Conservation (phyloP, 768 basidiomycete species). For the Strobilomyces echinocephalus region DNA sequence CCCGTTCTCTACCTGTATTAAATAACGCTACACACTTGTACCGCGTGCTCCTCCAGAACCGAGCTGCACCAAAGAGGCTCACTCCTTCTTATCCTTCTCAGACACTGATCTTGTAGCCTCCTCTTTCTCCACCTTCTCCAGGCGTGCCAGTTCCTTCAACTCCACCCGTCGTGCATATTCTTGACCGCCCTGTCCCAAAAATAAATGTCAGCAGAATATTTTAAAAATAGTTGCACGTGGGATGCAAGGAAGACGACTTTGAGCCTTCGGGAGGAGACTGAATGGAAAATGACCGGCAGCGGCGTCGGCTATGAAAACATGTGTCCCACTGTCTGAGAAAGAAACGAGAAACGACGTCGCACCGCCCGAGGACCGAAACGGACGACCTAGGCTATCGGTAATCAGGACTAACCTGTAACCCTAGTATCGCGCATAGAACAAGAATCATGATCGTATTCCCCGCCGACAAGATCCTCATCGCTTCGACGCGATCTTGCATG, state of each 20-base stretch:
- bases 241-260: constrained; percentile 9
- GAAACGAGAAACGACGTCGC: neutral
- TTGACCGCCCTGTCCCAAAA: constrained; percentile 63
- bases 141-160: constrained; percentile 35
- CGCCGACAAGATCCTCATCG: constrained; percentile 77
- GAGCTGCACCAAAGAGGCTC: neutral
- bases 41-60: constrained; percentile 4
- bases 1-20: too few relatives aligned
- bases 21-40: constrained; percentile 1
- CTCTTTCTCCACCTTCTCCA: constrained; percentile 37
- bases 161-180: constrained; percentile 73
- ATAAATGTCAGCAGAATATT: constrained; percentile 4
- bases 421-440: constrained; percentile 58
- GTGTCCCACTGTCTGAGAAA: constrained; percentile 8
- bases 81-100: constrained; percentile 32
- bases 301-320: constrained; percentile 11
- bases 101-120: constrained; percentile 11
- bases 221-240: constrained; percentile 6
- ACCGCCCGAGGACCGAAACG: constrained; percentile 1
- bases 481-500: constrained; percentile 63
- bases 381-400: neutral
- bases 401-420: constrained; percentile 58
- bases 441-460: constrained; percentile 82
- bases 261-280: neutral
- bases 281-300: neutral